Evolutionary conservation across 2,329 filamentous ascomycete genomes (phyloP).

Genomic region (Ceratocystis destructans): DNA sequence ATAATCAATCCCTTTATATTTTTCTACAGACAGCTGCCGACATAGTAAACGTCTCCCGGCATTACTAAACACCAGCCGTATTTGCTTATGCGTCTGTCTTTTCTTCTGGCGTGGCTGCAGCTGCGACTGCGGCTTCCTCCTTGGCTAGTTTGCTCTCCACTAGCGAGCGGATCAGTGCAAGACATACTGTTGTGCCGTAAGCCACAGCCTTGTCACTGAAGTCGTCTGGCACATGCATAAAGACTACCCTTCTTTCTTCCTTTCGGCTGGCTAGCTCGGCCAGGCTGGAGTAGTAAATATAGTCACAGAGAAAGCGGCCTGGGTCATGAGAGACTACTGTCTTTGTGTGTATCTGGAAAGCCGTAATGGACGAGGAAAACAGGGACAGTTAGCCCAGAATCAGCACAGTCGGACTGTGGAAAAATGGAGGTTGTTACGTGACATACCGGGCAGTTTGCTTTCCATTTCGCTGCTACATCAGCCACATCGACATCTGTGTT

Average conservation of each 20-base stretch:
- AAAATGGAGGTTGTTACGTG: neutral
- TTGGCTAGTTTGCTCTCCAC: constrained; percentile 35
- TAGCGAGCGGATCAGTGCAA: constrained; percentile 44
- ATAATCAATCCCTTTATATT: neutral
- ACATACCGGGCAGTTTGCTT: constrained; percentile 24
- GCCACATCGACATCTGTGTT: constrained; percentile 42
- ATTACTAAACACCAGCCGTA: too few species aligned
- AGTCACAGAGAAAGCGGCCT: constrained; percentile 63
- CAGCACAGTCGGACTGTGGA: neutral
- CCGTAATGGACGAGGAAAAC: neutral
- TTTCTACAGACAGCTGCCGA: too few species aligned
- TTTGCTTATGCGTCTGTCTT: too few species aligned
- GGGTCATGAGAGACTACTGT: constrained; percentile 54
- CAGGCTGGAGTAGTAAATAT: constrained; percentile 60
- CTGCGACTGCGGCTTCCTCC: neutral
- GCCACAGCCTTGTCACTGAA: constrained; percentile 36
- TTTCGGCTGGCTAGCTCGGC: constrained; percentile 39
- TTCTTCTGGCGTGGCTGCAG: neutral
- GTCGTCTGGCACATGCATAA: constrained; percentile 58
- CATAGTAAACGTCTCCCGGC: too few species aligned
- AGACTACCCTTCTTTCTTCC: constrained; percentile 42
- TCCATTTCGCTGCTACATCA: constrained; percentile 45
- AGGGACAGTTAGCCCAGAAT: neutral
- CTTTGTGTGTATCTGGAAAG: constrained; percentile 29
- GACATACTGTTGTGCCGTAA: constrained; percentile 37